Base-by-base conservation (phyloP, 768 basidiomycete species). In the Amyloporia xantha region DNA sequence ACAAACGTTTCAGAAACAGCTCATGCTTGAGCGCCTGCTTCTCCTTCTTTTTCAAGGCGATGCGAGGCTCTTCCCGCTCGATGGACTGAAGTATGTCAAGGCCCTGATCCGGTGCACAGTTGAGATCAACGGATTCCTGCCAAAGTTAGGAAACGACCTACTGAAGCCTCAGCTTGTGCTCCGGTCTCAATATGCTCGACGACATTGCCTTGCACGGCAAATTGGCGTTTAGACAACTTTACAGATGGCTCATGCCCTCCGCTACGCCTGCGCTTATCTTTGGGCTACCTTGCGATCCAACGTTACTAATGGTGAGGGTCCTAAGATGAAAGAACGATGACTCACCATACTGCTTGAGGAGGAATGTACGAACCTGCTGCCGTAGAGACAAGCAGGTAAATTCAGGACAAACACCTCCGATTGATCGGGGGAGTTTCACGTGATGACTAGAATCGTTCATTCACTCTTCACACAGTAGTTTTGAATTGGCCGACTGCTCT, bases 21-120 rank as follows among this genome's bases (percentile, higher is more conserved):
- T 86, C 79, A 43, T 79, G 81, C 62, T 82, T 89, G 47, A 78
- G 54, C 15, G 75, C 71, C 46, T 77, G 76, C 62, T 82, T 88
- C 49, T 77, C 80, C 60, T 84, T 88, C 66, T 91, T 91, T 53
- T 65, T 77, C 41, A 71, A 51, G 15, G 42, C 40, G 5, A 54
- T 51, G 20, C 44, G 51, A 21, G 54, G 48, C 17, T 51, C 59
- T 30, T 69, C 66, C 11, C 58, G 30, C 15, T 55, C 45, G 47
- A 72, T 57, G 28, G 70, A 61, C 24, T 66, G 57, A 5, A 79
- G 65, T 42, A 80, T 64, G n/a, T 73, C 71, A 43, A 65, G 59
- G 5, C 67, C 74, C 79, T 79, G 50, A 17, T 43, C 17, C 25
- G 10, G 10, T 15, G 49, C 25, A 39, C 49, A 7, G 23, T 20